Percentiles rank a stretch among this genome's conserved stretches.
These are phyloP conservation scores for Protea cynaroides DNA, from an alignment of 164 flowering plant species.

Conservation along the genomic window DNA sequence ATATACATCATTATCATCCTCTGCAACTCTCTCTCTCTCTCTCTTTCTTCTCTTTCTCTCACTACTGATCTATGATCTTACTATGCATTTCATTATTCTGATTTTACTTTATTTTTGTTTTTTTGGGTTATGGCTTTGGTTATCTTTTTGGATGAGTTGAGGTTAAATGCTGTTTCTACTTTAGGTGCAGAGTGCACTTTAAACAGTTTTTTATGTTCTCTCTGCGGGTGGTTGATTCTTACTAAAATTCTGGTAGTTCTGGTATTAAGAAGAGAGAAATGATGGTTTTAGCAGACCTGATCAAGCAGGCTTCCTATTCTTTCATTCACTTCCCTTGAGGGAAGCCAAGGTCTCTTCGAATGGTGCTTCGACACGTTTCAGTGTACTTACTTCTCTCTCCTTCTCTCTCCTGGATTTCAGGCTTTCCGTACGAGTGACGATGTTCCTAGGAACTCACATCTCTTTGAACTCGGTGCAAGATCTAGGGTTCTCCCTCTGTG, in stretches of 20 bases:
- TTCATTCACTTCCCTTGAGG: background rate
- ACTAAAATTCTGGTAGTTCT: background rate
- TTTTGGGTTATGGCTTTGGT: background rate
- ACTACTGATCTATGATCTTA: background rate
- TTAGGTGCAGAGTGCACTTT: background rate
- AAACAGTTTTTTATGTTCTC: background rate
- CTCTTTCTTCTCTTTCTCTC: background rate
- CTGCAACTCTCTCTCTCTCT: too few relatives aligned
- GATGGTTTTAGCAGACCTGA: too few relatives aligned
- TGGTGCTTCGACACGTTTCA: constrained; percentile 15
- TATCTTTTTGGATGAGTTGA: background rate
- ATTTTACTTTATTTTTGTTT: background rate
- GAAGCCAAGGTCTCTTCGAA: background rate
- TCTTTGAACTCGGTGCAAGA: constrained; percentile 28
- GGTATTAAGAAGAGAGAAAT: background rate
- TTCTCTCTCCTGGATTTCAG: constrained; percentile 7
- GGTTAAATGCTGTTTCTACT: background rate
- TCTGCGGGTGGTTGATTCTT: background rate
- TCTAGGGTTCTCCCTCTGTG: constrained; percentile 31
- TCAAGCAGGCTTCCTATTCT: background rate
- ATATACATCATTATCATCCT: background rate
- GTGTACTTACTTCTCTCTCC: background rate
- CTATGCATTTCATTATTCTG: background rate
- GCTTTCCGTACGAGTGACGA: background rate
- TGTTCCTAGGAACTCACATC: background rate